Percentiles rank a stretch among this genome's conserved stretches.
These are phyloP conservation scores for Diutina catenulata DNA, from an alignment of 1,139 yeast genomes.

Conservation along the genomic window DNA sequence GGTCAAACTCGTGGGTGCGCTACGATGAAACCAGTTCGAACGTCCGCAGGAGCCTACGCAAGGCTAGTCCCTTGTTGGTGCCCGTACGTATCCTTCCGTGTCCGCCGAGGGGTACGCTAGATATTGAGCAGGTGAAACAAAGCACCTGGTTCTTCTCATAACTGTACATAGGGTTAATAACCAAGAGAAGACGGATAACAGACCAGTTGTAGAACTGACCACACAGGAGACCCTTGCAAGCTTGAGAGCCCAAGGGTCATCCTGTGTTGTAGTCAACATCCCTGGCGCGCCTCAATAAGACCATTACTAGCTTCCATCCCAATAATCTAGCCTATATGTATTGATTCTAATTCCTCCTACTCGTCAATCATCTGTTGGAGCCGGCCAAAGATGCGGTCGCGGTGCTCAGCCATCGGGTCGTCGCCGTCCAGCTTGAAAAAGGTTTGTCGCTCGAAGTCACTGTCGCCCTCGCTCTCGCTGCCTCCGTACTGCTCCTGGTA, in stretches of 20 bases:
- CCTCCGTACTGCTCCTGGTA: constrained; percentile 9
- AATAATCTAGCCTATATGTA: neutral
- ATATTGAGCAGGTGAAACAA: constrained; percentile 19
- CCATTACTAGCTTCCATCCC: no score
- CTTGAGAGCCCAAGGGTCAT: no score
- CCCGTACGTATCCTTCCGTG: constrained; percentile 17
- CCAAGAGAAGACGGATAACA: no score
- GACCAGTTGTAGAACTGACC: no score
- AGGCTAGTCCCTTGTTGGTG: constrained; percentile 13
- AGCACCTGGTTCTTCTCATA: constrained; percentile 30
- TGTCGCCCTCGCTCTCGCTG: constrained; percentile 8
- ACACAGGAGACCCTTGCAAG: no score
- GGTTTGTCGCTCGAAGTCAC: constrained; percentile 22
- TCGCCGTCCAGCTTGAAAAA: constrained; percentile 45
- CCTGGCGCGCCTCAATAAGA: no score
- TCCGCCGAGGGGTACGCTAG: constrained; percentile 24
- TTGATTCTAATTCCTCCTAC: neutral
- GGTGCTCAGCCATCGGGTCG: constrained; percentile 48
- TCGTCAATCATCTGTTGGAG: constrained; percentile 36
- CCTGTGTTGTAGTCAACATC: no score
- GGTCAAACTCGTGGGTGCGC: constrained; percentile 7
- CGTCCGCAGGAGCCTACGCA: constrained; percentile 8
- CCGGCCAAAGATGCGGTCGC: constrained; percentile 50
- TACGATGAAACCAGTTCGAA: constrained; percentile 6
- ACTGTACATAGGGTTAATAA: no score